Evolutionary conservation across 2,329 filamentous ascomycete species (phyloP).

Genomic region (Nigrospora sphaerica): DNA sequence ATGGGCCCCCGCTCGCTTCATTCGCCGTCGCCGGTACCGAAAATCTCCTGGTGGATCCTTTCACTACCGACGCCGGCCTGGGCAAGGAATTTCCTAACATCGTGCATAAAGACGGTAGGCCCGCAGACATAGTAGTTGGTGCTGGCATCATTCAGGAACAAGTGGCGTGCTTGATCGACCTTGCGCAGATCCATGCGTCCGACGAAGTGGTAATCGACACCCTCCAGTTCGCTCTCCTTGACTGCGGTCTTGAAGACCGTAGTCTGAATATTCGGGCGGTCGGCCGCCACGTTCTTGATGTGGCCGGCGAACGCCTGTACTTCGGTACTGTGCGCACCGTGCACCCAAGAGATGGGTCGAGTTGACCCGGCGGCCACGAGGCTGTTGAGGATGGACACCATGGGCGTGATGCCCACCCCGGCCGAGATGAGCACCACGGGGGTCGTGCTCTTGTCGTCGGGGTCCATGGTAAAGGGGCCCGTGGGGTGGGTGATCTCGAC

Average conservation of each 20-base stretch:
- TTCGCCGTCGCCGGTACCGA: slow-evolving; percentile 45
- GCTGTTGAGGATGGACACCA: slow-evolving; percentile 57
- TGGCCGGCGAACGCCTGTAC: slow-evolving; percentile 49
- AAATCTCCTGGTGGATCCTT: slow-evolving; percentile 61
- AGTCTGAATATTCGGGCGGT: slow-evolving; percentile 38
- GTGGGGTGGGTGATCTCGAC: slow-evolving; percentile 49
- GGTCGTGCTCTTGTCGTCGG: slow-evolving; percentile 28
- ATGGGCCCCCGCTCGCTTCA: slow-evolving; percentile 2
- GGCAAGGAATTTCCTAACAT: slow-evolving; percentile 44
- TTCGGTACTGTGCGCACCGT: slow-evolving; percentile 45
- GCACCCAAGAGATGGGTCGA: slow-evolving; percentile 55
- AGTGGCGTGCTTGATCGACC: slow-evolving; percentile 40
- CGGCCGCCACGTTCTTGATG: slow-evolving; percentile 33
- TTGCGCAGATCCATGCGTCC: slow-evolving; percentile 53
- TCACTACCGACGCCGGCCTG: slow-evolving; percentile 47
- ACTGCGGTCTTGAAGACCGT: slow-evolving; percentile 53
- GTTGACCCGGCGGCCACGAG: slow-evolving; percentile 18
- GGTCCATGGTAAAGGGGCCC: slow-evolving; percentile 57
- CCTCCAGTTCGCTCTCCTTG: slow-evolving; percentile 32
- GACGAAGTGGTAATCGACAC: slow-evolving; percentile 50
- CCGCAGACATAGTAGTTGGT: slow-evolving; percentile 69
- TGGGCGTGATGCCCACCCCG: slow-evolving; percentile 61
- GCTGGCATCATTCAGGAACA: slow-evolving; percentile 46
- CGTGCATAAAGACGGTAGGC: slow-evolving; percentile 62
- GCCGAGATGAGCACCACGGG: slow-evolving; percentile 62